Base-by-base conservation (phyloP, 2,329 filamentous ascomycete genomes). In the Fusarium concolor region DNA sequence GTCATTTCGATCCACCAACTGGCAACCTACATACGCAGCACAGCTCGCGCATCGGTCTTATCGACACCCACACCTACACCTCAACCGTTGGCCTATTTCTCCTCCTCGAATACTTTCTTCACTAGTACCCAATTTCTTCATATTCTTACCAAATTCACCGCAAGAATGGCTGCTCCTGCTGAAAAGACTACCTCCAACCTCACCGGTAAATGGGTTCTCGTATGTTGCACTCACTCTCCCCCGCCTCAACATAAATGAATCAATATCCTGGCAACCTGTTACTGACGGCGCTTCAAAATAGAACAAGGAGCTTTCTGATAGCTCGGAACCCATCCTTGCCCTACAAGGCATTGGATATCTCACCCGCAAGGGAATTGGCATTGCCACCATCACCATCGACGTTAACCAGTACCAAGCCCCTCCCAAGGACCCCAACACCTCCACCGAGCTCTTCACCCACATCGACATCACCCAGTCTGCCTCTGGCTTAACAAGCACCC, bases 281-380 rank as follows among this genome's bases (percentile, higher is more conserved):
- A 44, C 58, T 68, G 35, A 67, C 59, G 39, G 11, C 37, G n/a
- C n/a, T 18, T 26, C 33, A 10, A 42, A 49, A 50, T 53, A 95
- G 92, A 94, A 96, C 85, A 91, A 92, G 77, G 80, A 82, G 65
- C 83, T 94, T 71, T 94, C 92, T 61, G 89, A 91, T 78, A 81
- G 85, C 68, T 81, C 89, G 46, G 91, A 94, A 62, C 83, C 88
- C 2, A 86, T 91, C 65, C 89, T 97, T 60, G 76, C 85, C 49
- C 85, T 95, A 74, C 91, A 94, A 84, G 90, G 90, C 75, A 82
- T 93, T 63, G 82, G 87, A 78, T 95, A 87, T 86, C 72, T 94
- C 50, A 85, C 86, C 49, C 92, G 93, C 79, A 94, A 90, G 82
- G 88, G 86, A 62, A 88, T 96, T 77, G 79, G 83, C 71, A 77